Evolutionary conservation across 2,329 filamentous ascomycete genomes (phyloP).

Genomic region (Talaromyces marneffei): DNA sequence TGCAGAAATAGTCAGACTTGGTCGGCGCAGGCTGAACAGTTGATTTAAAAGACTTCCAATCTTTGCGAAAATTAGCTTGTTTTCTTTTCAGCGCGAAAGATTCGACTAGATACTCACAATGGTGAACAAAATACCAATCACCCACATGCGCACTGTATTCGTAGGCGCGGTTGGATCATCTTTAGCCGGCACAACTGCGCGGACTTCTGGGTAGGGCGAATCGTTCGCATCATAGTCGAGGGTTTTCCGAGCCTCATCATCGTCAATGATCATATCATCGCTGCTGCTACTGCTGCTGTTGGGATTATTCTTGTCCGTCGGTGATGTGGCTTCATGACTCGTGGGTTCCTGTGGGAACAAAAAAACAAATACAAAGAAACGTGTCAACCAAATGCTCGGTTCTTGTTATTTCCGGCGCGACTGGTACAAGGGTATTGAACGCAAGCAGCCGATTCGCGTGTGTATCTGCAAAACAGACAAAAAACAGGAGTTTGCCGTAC

Average conservation of each 20-base stretch:
- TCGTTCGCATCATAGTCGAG: slow-evolving; percentile 33
- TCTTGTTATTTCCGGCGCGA: not conserved
- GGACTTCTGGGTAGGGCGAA: slow-evolving; percentile 36
- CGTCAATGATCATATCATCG: slow-evolving; percentile 23
- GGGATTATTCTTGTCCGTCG: not conserved
- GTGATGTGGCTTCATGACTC: not conserved
- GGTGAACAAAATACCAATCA: slow-evolving; percentile 34
- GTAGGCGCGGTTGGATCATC: slow-evolving; percentile 29
- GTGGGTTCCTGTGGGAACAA: not conserved
- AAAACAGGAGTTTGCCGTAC: not conserved
- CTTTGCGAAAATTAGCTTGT: slow-evolving; percentile 14
- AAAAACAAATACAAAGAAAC: not conserved
- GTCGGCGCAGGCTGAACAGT: slow-evolving; percentile 35
- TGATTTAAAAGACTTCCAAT: slow-evolving; percentile 35
- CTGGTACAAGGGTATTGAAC: not conserved
- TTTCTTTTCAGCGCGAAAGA: not conserved
- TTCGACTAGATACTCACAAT: slow-evolving; percentile 25
- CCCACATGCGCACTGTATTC: slow-evolving; percentile 35
- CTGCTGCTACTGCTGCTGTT: slow-evolving; percentile 4
- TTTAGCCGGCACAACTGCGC: slow-evolving; percentile 30
- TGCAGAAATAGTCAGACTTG: slow-evolving; percentile 35
- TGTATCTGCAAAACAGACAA: not conserved
- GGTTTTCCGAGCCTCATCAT: slow-evolving; percentile 28
- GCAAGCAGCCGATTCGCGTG: not conserved
- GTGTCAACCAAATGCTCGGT: not conserved